phyloP scores from a whole-genome alignment of 257 asterid genomes.

The Solanum sparsipilum region DNA sequence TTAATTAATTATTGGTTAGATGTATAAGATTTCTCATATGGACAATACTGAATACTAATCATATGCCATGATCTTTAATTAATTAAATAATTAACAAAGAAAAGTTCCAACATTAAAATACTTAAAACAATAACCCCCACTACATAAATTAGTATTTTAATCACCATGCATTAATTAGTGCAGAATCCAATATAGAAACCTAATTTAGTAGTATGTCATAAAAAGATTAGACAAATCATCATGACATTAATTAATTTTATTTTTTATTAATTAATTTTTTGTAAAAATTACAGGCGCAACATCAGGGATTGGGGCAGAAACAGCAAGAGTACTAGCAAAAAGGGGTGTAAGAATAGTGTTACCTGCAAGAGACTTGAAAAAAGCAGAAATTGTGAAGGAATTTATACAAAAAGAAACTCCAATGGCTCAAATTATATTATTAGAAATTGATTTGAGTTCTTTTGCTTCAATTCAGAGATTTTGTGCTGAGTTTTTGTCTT shows the following conservation, averaged over 20 bases:
- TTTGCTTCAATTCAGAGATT: slow-evolving; percentile 74
- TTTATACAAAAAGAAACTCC: slow-evolving; percentile 40
- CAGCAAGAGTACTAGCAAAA: slow-evolving; percentile 76
- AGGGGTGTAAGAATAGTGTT: slow-evolving; percentile 69
- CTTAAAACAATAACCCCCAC: neutral
- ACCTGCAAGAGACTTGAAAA: slow-evolving; percentile 66
- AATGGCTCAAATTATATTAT: slow-evolving; percentile 42
- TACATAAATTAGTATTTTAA: neutral
- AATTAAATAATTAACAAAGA: neutral
- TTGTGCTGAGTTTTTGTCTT: slow-evolving; percentile 59
- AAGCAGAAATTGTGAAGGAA: slow-evolving; percentile 55
- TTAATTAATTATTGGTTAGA: slow-evolving; percentile 2
- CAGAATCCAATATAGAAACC: neutral
- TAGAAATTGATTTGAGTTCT: slow-evolving; percentile 84
- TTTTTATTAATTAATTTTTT: neutral
- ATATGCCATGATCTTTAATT: neutral
- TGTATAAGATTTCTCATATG: slow-evolving; percentile 1
- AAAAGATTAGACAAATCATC: neutral
- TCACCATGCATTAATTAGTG: neutral
- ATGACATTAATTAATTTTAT: neutral
- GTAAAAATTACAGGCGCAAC: slow-evolving; percentile 49
- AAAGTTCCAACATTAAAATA: neutral
- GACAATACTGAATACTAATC: slow-evolving; percentile 8
- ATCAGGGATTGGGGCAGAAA: slow-evolving; percentile 87
- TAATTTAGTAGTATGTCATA: neutral